Evolutionary conservation across 768 basidiomycete species (phyloP).

Genomic region (Mycena belliarum): DNA sequence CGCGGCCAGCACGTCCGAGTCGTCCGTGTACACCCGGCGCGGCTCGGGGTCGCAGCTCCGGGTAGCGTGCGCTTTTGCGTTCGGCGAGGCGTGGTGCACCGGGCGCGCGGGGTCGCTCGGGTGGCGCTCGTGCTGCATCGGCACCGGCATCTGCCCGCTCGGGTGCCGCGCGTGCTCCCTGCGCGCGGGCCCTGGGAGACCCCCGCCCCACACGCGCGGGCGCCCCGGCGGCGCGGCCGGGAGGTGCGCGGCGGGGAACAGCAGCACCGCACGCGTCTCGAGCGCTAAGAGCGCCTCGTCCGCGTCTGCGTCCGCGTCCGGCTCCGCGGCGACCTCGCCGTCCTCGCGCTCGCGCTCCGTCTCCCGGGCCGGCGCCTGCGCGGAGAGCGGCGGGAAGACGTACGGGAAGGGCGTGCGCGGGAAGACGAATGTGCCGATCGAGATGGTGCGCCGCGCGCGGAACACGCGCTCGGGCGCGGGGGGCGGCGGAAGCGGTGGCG

Average conservation of each 20-base stretch:
- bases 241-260: slow-evolving; percentile 40
- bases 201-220: slow-evolving; percentile 23
- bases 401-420: slow-evolving; percentile 19
- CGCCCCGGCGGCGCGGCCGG: not conserved
- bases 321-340: not conserved
- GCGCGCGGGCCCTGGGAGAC: slow-evolving; percentile 43
- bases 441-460: slow-evolving; percentile 2
- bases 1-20: slow-evolving; percentile 39
- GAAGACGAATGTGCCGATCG: slow-evolving; percentile 12
- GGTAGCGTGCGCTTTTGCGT: too few species aligned
- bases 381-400: not conserved
- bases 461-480: slow-evolving; percentile 15
- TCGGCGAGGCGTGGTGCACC: too few species aligned
- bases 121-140: not conserved
- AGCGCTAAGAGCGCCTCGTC: slow-evolving; percentile 8
- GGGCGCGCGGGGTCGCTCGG: not conserved
- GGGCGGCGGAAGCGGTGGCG: not conserved
- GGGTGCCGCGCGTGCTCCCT: not conserved
- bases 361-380: too few species aligned
- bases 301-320: not conserved
- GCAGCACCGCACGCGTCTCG: slow-evolving; percentile 34
- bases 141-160: not conserved
- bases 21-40: slow-evolving; percentile 54
- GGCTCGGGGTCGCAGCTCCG: slow-evolving; percentile 28
- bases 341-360: not conserved